Evolutionary conservation across 805 yeast species (phyloP).

Genomic region (Metschnikowia sp.): DNA sequence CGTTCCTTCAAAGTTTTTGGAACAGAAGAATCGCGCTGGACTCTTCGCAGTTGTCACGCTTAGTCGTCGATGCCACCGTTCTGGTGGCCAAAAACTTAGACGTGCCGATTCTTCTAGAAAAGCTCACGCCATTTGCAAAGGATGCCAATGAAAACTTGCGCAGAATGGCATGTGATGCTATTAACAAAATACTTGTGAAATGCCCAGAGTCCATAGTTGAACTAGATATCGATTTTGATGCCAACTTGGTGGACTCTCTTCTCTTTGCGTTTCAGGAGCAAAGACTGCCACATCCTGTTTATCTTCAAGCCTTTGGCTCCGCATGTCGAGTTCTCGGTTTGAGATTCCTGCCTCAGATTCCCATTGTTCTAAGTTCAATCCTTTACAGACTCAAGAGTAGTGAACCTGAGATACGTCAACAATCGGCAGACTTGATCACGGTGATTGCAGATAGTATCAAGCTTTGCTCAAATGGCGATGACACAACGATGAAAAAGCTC

Average conservation of each 20-base stretch:
- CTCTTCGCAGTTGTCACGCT: conserved; percentile 43
- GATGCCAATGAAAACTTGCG: conserved; percentile 83
- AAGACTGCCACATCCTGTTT: conserved; percentile 48
- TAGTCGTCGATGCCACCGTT: conserved; percentile 71
- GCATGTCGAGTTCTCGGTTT: conserved; percentile 59
- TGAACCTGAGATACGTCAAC: conserved; percentile 69
- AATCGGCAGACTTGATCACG: conserved; percentile 75
- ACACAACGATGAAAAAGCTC: conserved; percentile 59
- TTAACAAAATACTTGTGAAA: conserved; percentile 50
- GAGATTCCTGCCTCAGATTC: conserved; percentile 67
- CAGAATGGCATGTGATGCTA: conserved; percentile 71
- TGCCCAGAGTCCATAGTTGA: conserved; percentile 41
- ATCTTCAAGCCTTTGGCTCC: conserved; percentile 62
- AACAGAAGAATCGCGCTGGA: conserved; percentile 76
- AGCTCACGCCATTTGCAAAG: conserved; percentile 56
- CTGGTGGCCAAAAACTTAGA: conserved; percentile 68
- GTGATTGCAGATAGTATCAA: conserved; percentile 64
- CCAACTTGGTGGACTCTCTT: conserved; percentile 73
- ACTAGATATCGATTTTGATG: conserved; percentile 58
- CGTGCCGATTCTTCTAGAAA: conserved; percentile 53
- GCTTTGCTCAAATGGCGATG: conserved; percentile 53
- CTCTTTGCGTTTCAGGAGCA: conserved; percentile 81
- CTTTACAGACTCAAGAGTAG: conserved; percentile 72
- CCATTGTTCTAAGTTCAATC: conserved; percentile 67
- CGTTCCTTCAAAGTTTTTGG: conserved; percentile 77